Percentiles rank a stretch among this genome's conserved stretches.
Evolutionary conservation across 2,329 filamentous ascomycete species (phyloP).

Genomic region (Penicillium sp.): DNA sequence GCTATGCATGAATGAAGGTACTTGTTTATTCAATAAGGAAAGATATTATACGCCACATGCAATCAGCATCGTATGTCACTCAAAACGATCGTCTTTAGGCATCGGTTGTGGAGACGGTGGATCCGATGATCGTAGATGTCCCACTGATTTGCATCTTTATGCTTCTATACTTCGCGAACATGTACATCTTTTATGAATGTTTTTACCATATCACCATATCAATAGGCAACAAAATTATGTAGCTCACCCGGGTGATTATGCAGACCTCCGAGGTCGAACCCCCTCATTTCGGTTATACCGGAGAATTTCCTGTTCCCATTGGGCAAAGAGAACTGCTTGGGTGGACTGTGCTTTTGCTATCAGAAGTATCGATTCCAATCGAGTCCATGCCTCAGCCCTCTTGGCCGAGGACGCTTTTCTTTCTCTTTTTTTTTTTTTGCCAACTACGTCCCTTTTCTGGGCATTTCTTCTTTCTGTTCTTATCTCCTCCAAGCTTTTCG

Average conservation of each 20-base stretch:
- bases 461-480: neutral
- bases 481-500: neutral
- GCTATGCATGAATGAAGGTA: neutral
- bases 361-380: neutral
- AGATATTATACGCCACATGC: neutral
- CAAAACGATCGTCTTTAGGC: neutral
- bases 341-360: constrained; percentile 10
- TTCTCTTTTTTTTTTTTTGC: neutral
- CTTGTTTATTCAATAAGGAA: neutral
- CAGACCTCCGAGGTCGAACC: neutral
- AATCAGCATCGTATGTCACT: neutral
- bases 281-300: constrained; percentile 8
- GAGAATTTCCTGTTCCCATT: neutral
- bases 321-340: neutral
- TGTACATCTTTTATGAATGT: neutral
- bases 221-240: too few relatives aligned
- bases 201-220: neutral
- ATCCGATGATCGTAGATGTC: constrained; percentile 8
- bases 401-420: neutral
- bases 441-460: neutral
- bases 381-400: neutral
- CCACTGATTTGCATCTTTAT: neutral
- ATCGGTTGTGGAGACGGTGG: constrained; percentile 1
- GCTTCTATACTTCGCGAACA: neutral
- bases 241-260: too few relatives aligned